These are phyloP conservation scores for Penicillium antarcticum DNA, from an alignment of 495 filamentous ascomycete species.

Conservation along the genomic window DNA sequence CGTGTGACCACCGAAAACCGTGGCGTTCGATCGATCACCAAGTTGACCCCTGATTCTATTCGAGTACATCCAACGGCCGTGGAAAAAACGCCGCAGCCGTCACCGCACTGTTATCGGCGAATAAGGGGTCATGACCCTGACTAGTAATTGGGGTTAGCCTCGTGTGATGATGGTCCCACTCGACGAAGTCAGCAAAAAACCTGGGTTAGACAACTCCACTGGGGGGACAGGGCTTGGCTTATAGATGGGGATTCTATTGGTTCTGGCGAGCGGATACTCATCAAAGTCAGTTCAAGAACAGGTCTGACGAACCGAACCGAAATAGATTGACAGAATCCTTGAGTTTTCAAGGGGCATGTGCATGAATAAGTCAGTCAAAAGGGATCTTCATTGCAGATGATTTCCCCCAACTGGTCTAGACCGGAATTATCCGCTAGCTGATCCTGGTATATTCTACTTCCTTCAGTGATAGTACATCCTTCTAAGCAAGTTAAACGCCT, in stretches of 20 bases:
- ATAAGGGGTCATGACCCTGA: neutral
- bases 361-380: slow-evolving; percentile 1
- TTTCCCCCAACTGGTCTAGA: neutral
- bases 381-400: slow-evolving; percentile 4
- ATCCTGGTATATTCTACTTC: no score
- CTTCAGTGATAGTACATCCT: no score
- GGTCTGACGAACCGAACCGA: neutral
- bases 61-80: neutral
- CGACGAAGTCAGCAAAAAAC: neutral
- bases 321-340: neutral
- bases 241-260: neutral
- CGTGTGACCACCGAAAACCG: neutral
- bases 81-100: slow-evolving; percentile 3
- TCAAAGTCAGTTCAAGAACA: neutral
- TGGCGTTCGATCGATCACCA: slow-evolving; percentile 5
- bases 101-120: neutral
- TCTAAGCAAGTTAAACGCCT: no score
- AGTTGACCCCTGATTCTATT: neutral
- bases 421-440: neutral
- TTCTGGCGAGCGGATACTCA: neutral
- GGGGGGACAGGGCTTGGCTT: neutral
- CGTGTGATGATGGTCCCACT: neutral
- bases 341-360: slow-evolving; percentile 2
- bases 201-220: neutral
- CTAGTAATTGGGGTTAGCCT: neutral